Conservation (phyloP, 495 filamentous ascomycete species). For the Podospora tetraspora region DNA sequence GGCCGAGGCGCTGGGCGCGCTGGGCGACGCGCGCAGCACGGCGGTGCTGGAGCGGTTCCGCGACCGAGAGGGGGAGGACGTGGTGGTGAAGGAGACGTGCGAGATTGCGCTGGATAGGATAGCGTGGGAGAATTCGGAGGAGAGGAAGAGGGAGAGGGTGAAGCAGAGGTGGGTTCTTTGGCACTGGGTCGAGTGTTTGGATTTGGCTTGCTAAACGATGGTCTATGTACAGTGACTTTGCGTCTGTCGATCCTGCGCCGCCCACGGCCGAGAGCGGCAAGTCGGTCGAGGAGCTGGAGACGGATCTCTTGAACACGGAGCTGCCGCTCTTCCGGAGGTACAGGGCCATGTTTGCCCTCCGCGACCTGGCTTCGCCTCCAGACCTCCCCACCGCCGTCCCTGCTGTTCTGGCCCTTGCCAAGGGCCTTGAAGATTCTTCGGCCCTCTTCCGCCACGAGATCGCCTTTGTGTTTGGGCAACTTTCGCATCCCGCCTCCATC, state of each 20-base stretch:
- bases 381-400: conserved; percentile 80
- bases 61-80: conserved; percentile 63
- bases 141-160: conserved; percentile 65
- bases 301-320: conserved; percentile 68
- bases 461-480: conserved; percentile 95
- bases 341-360: conserved; percentile 93
- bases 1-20: conserved; percentile 87
- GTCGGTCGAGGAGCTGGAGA: conserved; percentile 69
- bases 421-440: conserved; percentile 77
- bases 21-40: conserved; percentile 68
- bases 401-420: conserved; percentile 79
- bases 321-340: conserved; percentile 87
- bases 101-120: conserved; percentile 94
- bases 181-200: not conserved
- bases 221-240: conserved; percentile 64
- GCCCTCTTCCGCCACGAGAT: conserved; percentile 98
- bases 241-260: conserved; percentile 92
- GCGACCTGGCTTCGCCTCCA: conserved; percentile 87
- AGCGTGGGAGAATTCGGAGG: conserved; percentile 79
- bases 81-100: conserved; percentile 89
- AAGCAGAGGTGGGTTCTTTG: conserved; percentile 63
- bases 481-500: conserved; percentile 93
- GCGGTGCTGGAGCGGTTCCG: conserved; percentile 64
- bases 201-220: conserved; percentile 1
- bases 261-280: conserved; percentile 63